Conservation (phyloP, 2,329 filamentous ascomycete species). For the Scopulariopsis brevicaulis region DNA sequence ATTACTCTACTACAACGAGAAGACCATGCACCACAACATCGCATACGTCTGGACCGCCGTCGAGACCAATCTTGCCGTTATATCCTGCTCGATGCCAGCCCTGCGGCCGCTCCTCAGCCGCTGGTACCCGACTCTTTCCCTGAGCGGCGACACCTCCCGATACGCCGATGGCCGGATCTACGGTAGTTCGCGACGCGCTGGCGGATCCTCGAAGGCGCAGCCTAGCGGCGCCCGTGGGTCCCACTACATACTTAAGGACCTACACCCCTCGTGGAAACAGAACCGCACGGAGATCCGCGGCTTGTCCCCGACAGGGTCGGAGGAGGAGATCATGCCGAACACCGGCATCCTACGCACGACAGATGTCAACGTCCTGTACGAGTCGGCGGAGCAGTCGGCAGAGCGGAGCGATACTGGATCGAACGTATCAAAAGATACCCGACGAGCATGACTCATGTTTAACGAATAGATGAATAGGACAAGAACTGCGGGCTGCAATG, state of each 20-base stretch:
- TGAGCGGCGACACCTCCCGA: conserved; percentile 6
- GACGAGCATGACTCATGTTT: neutral
- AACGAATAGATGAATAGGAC: neutral
- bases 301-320: conserved; percentile 19
- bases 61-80: conserved; percentile 2
- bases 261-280: conserved; percentile 8
- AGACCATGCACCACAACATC: conserved; percentile 12
- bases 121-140: conserved; percentile 20
- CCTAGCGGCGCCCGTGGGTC: conserved; percentile 4
- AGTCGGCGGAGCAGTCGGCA: neutral
- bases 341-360: conserved; percentile 23
- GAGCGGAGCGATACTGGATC: neutral
- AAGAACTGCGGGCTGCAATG: neutral
- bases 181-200: conserved; percentile 5
- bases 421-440: neutral
- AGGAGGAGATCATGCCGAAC: conserved; percentile 27
- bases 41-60: conserved; percentile 11
- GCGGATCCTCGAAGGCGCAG: neutral
- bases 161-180: conserved; percentile 2
- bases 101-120: conserved; percentile 13
- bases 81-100: neutral
- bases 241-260: conserved; percentile 11
- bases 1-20: neutral
- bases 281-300: conserved; percentile 19
- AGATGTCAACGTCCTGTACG: neutral